These are phyloP conservation scores for Schizonepeta tenuifolia DNA, from an alignment of 257 asterid species.

Conservation along the genomic window DNA sequence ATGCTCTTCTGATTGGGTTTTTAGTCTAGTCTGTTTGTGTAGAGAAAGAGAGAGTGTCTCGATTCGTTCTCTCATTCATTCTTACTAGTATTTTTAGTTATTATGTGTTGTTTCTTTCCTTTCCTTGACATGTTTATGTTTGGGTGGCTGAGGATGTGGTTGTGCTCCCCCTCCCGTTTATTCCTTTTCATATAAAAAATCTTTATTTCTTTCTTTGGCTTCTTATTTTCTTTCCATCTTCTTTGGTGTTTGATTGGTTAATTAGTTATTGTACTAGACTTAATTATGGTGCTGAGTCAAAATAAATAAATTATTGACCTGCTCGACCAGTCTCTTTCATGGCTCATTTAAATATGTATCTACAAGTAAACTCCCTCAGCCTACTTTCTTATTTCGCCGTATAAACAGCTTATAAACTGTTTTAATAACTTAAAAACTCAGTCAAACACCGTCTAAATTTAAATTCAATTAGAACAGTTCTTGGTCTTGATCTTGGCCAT, in stretches of 20 bases:
- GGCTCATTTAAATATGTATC: neutral
- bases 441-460: too few species aligned
- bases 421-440: too few species aligned
- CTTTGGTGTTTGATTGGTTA: too few species aligned
- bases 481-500: neutral
- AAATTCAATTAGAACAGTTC: neutral
- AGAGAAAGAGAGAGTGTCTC: neutral
- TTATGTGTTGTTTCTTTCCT: neutral
- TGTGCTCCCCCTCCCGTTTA: neutral
- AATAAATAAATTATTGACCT: too few species aligned
- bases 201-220: neutral
- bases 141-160: constrained; percentile 9
- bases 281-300: too few species aligned
- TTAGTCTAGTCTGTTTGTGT: neutral
- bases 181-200: neutral
- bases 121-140: neutral
- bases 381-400: too few species aligned
- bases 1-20: constrained; percentile 38
- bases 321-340: neutral
- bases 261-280: too few species aligned
- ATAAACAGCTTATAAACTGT: too few species aligned
- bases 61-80: neutral
- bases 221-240: neutral
- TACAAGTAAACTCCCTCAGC: too few species aligned
- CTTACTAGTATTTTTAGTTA: neutral